phyloP scores from a whole-genome alignment of 139 green algal genomes.

The Chlorella vulgaris region DNA sequence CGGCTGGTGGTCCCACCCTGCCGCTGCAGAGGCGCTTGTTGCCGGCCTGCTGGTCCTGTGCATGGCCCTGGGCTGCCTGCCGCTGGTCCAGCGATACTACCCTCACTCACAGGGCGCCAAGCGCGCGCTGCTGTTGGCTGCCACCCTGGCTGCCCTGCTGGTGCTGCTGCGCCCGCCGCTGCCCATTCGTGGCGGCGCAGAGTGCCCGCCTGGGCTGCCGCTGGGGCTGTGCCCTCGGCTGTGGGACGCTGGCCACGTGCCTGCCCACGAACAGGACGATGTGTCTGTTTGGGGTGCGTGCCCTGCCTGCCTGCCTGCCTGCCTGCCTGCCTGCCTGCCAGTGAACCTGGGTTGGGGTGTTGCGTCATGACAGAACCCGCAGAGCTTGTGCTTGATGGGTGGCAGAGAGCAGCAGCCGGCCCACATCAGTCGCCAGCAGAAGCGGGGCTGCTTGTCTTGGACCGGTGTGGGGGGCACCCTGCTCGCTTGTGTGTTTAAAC shows the following conservation, averaged over 20 bases:
- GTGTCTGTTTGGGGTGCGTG: slow-evolving; percentile 76
- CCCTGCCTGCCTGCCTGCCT: not conserved
- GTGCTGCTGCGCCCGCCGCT: slow-evolving; percentile 80
- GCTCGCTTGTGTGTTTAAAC: too few species aligned
- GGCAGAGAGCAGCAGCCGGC: too few species aligned
- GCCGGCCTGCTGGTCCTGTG: slow-evolving; percentile 70
- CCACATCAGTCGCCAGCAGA: too few species aligned
- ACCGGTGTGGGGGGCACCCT: too few species aligned
- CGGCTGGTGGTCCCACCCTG: too few species aligned
- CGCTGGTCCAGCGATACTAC: slow-evolving; percentile 70
- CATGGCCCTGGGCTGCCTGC: slow-evolving; percentile 58
- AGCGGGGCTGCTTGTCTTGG: too few species aligned
- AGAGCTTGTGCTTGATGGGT: too few species aligned
- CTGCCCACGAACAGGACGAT: slow-evolving; percentile 84
- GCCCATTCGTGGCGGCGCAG: slow-evolving; percentile 71
- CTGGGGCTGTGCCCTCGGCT: slow-evolving; percentile 84
- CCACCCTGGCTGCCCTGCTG: slow-evolving; percentile 58
- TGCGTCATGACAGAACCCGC: too few species aligned
- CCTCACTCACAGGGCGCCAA: slow-evolving; percentile 5
- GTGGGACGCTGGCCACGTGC: slow-evolving; percentile 90
- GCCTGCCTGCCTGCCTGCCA: too few species aligned
- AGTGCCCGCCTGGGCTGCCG: slow-evolving; percentile 76
- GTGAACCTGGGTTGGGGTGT: not conserved
- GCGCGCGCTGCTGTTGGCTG: slow-evolving; percentile 44
- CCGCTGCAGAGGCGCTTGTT: slow-evolving; percentile 75